These are phyloP conservation scores for Aschersonia sp. DNA, from an alignment of 2,329 filamentous ascomycete species.

Conservation along the genomic window DNA sequence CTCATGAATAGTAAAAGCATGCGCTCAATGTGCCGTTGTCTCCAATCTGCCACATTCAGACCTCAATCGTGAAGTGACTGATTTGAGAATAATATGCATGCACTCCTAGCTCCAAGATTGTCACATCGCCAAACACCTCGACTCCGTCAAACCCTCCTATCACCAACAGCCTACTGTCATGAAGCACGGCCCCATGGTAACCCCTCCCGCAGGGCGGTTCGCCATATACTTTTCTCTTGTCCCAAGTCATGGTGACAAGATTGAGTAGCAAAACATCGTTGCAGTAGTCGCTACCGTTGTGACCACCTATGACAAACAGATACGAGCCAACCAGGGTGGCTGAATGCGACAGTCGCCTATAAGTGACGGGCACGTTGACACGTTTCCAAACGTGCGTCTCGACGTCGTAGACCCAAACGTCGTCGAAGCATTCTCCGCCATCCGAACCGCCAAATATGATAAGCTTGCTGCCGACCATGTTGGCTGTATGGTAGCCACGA, in stretches of 20 bases:
- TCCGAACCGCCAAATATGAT: slow-evolving; percentile 60
- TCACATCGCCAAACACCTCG: slow-evolving; percentile 55
- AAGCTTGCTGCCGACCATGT: slow-evolving; percentile 58
- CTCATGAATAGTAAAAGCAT: too few species aligned
- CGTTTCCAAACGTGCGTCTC: slow-evolving; percentile 45
- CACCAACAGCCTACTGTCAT: slow-evolving; percentile 49
- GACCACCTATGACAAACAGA: slow-evolving; percentile 55
- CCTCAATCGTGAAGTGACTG: slow-evolving; percentile 57
- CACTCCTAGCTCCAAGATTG: slow-evolving; percentile 52
- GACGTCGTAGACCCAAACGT: slow-evolving; percentile 61
- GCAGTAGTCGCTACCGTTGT: slow-evolving; percentile 56
- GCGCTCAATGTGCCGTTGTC: too few species aligned
- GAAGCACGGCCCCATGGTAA: slow-evolving; percentile 51
- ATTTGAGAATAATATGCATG: slow-evolving; percentile 63
- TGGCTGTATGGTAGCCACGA: slow-evolving; percentile 57
- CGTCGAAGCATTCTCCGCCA: slow-evolving; percentile 57
- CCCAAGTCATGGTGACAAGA: slow-evolving; percentile 62
- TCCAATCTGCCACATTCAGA: slow-evolving; percentile 20
- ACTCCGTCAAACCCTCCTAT: slow-evolving; percentile 55
- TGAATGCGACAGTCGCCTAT: slow-evolving; percentile 51
- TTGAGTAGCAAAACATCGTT: slow-evolving; percentile 57
- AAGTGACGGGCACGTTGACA: slow-evolving; percentile 45
- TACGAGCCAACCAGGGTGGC: slow-evolving; percentile 57
- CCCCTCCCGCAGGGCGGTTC: slow-evolving; percentile 47
- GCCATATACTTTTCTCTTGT: slow-evolving; percentile 50